Base-by-base conservation (phyloP, 805 yeast genomes). In the Saitoella complicata region DNA sequence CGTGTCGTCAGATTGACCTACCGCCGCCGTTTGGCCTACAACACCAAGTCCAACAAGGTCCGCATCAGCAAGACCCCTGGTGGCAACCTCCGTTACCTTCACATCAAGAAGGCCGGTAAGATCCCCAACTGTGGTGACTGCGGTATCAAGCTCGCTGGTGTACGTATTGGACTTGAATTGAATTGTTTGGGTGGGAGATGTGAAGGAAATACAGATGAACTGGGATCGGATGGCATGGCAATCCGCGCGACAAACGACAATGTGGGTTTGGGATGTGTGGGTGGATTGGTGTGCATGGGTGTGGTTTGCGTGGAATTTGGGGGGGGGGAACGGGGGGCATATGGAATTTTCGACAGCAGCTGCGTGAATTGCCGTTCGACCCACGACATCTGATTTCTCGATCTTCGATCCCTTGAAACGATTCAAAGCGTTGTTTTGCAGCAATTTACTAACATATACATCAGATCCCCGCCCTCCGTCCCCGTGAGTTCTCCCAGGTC, bases 1-100 rank as follows among this genome's bases (percentile, higher is more conserved):
- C 21, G 21, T 21, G 21, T 21, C 21, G 21, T 4, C 21, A 13
- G 43, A 41, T 34, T 41, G 32, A 41, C 43, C 21, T 41, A 41
- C 29, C 43, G 43, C 11, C 43, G 43, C 34, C 38, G 38, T 29
- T n/a, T 41, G 7, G 38, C 43, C 7, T 41, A 86, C 95, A 91
- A 91, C 94, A 87, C 98, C 80, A 81, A 80, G 73, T 91, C 98
- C 63, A 91, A 91, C 95, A 84, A 82, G 78, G 88, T 91, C 78
- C 88, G 83, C 87, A 94, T 88, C 72, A 94, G 88, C 64, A 91
- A 88, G 84, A 91, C 99, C 73, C 98, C 99, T 72, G 99, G 99
- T 79, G 97, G 97, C 69, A 81, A 80, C 72, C 80, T 91, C 72
- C 80, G 86, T 68, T 95, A 95, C 67, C 95, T 87, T 72, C 98